Conservation (phyloP, 352 stramenopile species). For the Globisporangium polare region DNA sequence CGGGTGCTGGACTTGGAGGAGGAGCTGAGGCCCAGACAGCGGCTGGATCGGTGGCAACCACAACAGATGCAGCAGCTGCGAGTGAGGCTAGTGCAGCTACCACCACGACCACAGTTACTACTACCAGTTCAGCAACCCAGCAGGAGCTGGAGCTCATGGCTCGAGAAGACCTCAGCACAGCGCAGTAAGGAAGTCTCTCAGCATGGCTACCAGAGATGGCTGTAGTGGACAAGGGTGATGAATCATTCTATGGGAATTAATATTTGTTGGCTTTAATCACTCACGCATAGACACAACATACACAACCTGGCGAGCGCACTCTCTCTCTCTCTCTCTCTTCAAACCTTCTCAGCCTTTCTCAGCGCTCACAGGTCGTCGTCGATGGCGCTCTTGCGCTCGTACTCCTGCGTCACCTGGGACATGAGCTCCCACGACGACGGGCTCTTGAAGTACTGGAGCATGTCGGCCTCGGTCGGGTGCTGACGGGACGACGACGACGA, state of each 20-base stretch:
- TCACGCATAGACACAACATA: constrained; percentile 12
- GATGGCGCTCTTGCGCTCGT: constrained; percentile 20
- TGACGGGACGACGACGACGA: constrained; percentile 6
- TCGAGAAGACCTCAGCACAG: neutral
- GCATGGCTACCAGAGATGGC: no score
- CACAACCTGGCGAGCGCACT: neutral
- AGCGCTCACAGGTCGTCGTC: constrained; percentile 11
- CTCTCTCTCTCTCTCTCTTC: neutral
- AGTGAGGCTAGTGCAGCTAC: neutral
- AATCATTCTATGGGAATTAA: constrained; percentile 8
- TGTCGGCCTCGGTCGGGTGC: constrained; percentile 49
- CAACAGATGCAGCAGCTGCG: neutral
- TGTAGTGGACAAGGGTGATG: neutral
- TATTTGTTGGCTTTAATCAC: constrained; percentile 12
- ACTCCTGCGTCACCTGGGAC: constrained; percentile 59
- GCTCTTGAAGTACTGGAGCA: constrained; percentile 69
- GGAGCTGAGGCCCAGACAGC: neutral
- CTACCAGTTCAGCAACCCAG: neutral
- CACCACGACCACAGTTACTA: neutral
- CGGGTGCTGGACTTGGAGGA: neutral
- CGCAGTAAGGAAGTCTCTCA: neutral
- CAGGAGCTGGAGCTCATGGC: constrained; percentile 1
- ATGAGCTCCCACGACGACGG: constrained; percentile 69
- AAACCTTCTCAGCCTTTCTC: neutral
- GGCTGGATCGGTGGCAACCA: neutral